Evolutionary conservation across 495 filamentous ascomycete genomes (phyloP).

Genomic region (Hypoxylon trugodes): DNA sequence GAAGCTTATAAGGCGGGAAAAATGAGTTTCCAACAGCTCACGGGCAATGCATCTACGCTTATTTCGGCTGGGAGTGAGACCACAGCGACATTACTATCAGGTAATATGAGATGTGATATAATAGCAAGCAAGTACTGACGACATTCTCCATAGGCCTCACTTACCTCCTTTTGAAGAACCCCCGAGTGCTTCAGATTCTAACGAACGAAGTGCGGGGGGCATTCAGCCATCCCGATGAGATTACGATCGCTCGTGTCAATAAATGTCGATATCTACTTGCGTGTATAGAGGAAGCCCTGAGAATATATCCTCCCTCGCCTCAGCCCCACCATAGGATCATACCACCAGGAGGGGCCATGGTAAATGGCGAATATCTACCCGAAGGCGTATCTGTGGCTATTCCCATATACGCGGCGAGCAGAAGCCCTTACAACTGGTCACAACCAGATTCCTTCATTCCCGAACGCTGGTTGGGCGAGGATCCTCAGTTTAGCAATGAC

Average conservation of each 20-base stretch:
- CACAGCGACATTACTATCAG: slow-evolving; percentile 62
- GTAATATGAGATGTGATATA: background rate
- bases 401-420: slow-evolving; percentile 27
- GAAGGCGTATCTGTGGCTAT: slow-evolving; percentile 43
- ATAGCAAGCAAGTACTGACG: background rate
- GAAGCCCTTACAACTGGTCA: slow-evolving; percentile 40
- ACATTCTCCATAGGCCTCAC: background rate
- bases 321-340: slow-evolving; percentile 53
- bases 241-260: slow-evolving; percentile 55
- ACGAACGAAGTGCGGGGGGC: slow-evolving; percentile 56
- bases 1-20: slow-evolving; percentile 40
- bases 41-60: slow-evolving; percentile 48
- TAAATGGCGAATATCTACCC: slow-evolving; percentile 56
- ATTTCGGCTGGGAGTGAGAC: slow-evolving; percentile 65
- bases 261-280: slow-evolving; percentile 62
- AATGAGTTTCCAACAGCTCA: slow-evolving; percentile 46
- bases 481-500: slow-evolving; percentile 57
- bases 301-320: slow-evolving; percentile 65
- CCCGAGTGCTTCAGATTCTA: slow-evolving; percentile 50
- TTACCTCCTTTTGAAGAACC: slow-evolving; percentile 51
- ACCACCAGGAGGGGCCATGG: slow-evolving; percentile 53
- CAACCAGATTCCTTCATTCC: slow-evolving; percentile 56
- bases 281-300: slow-evolving; percentile 63
- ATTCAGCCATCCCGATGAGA: slow-evolving; percentile 58
- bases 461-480: slow-evolving; percentile 57